These are phyloP conservation scores for Aspergillus neotritici DNA, from an alignment of 2,329 filamentous ascomycete genomes.

Conservation along the genomic window DNA sequence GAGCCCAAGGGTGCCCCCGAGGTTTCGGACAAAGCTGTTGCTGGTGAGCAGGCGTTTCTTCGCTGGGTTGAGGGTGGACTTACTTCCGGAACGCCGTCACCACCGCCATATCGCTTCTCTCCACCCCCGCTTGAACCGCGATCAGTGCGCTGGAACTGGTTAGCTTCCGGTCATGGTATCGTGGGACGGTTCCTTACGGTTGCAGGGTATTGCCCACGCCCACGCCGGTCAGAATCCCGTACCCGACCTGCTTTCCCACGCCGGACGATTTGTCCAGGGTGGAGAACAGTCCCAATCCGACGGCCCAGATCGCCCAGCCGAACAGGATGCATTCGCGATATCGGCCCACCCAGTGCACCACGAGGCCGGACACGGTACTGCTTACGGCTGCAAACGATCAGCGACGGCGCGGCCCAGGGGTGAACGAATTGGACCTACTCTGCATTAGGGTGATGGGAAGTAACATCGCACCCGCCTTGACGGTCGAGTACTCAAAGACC, in stretches of 20 bases:
- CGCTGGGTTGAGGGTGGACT: not conserved
- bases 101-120: slow-evolving; percentile 37
- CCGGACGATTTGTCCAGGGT: slow-evolving; percentile 46
- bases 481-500: slow-evolving; percentile 40
- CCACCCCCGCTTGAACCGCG: slow-evolving; percentile 38
- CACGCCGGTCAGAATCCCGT: slow-evolving; percentile 48
- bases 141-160: slow-evolving; percentile 24
- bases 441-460: slow-evolving; percentile 49
- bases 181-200: slow-evolving; percentile 25
- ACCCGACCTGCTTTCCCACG: slow-evolving; percentile 52
- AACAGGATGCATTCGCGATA: slow-evolving; percentile 52
- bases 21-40: slow-evolving; percentile 37
- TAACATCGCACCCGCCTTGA: slow-evolving; percentile 47
- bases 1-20: slow-evolving; percentile 38
- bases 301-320: slow-evolving; percentile 49
- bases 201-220: slow-evolving; percentile 51
- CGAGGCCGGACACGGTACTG: slow-evolving; percentile 48
- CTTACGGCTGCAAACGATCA: slow-evolving; percentile 39
- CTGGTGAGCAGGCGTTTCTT: not conserved
- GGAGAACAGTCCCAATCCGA: slow-evolving; percentile 50
- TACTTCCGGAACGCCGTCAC: slow-evolving; percentile 36
- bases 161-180: not conserved
- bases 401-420: not conserved
- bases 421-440: slow-evolving; percentile 16
- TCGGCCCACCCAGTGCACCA: slow-evolving; percentile 50